phyloP scores from a whole-genome alignment of 768 basidiomycete genomes.

The Boletus eberwhitei region DNA sequence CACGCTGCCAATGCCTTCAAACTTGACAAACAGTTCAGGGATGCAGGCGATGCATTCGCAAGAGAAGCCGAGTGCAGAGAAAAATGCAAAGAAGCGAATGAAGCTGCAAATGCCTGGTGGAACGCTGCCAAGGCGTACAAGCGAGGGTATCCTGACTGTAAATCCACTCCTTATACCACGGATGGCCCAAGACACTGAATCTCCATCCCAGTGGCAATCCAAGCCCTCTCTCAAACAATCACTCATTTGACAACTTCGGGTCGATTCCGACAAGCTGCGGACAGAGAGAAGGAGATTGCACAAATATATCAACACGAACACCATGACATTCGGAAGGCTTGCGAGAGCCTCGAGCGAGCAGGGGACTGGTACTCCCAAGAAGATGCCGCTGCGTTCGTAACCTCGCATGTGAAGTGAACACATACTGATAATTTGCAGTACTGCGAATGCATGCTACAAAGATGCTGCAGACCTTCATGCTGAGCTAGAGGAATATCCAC shows the following conservation, averaged over 20 bases:
- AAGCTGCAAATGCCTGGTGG: conserved; percentile 99
- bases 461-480: conserved; percentile 95
- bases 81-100: conserved; percentile 81
- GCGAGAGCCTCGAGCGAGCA: conserved; percentile 87
- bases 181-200: conserved; percentile 7
- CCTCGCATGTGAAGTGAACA: not conserved
- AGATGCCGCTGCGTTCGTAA: conserved; percentile 88
- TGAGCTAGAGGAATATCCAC: conserved; percentile 78
- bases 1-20: conserved; percentile 93
- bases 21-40: conserved; percentile 87
- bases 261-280: conserved; percentile 95
- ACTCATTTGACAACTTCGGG: conserved; percentile 77
- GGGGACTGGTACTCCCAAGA: conserved; percentile 98
- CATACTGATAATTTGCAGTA: conserved; percentile 47
- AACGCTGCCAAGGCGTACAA: conserved; percentile 97
- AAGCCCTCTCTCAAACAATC: conserved; percentile 82
- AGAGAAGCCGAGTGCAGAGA: conserved; percentile 94
- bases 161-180: conserved; percentile 27
- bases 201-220: conserved; percentile 69
- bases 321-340: conserved; percentile 77
- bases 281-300: conserved; percentile 96
- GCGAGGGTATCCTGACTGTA: conserved; percentile 79
- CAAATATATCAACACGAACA: conserved; percentile 86
- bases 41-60: conserved; percentile 89
- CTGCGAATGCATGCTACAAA: conserved; percentile 93